Conservation (phyloP, 2,329 filamentous ascomycete species). For the Didymella arachidicola region DNA sequence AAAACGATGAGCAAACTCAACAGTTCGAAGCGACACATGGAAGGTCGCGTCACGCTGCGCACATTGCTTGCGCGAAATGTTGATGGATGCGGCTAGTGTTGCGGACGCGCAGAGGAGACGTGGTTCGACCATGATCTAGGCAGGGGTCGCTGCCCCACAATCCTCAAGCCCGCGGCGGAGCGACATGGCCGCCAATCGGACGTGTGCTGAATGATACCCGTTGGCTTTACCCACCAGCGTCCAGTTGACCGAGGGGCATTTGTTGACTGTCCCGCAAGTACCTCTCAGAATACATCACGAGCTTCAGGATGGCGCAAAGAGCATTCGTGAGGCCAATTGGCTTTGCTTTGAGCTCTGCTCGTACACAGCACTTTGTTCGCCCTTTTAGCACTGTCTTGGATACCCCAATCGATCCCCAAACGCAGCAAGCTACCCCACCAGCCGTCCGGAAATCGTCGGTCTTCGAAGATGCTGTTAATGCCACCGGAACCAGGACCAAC, state of each 20-base stretch:
- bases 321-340: constrained; percentile 20
- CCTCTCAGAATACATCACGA: constrained; percentile 10
- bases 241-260: constrained; percentile 18
- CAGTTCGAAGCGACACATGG: constrained; percentile 51
- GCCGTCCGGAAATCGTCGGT: constrained; percentile 26
- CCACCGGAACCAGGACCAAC: constrained; percentile 69
- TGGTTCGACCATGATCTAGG: constrained; percentile 1
- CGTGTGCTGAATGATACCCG: constrained; percentile 7
- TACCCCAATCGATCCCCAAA: constrained; percentile 35
- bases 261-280: constrained; percentile 15
- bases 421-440: constrained; percentile 31
- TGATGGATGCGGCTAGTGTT: constrained; percentile 22
- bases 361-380: constrained; percentile 20
- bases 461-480: constrained; percentile 63
- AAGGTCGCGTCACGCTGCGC: constrained; percentile 28
- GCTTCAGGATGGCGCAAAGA: constrained; percentile 24
- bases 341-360: constrained; percentile 15
- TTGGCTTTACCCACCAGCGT: neutral
- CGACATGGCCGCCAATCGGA: constrained; percentile 15
- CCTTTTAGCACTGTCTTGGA: constrained; percentile 48
- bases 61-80: constrained; percentile 24
- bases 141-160: constrained; percentile 14
- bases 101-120: constrained; percentile 19
- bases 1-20: constrained; percentile 45
- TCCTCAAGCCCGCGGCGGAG: neutral